A percentile compares a stretch with the other conserved stretches of the same genome.
These are phyloP conservation scores for Camellia lanceoleosa DNA, from an alignment of 148 eudicot genomes.

Conservation along the genomic window DNA sequence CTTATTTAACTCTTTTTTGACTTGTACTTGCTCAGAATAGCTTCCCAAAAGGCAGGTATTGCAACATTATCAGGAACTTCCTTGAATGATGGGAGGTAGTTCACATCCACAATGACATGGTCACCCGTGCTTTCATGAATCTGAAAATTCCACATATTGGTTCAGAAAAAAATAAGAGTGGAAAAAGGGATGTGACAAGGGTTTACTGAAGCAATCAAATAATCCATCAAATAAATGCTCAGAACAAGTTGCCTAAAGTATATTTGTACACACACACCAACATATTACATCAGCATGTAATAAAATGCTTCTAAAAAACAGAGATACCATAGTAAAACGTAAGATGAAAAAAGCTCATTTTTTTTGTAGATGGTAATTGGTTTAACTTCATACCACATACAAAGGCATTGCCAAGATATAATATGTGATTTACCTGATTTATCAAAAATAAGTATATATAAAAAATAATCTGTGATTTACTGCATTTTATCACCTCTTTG, in stretches of 20 bases:
- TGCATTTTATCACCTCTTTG: too few species aligned
- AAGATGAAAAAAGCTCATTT: too few species aligned
- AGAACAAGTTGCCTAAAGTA: not conserved
- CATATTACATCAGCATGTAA: not conserved
- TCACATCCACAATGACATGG: slow-evolving; percentile 91
- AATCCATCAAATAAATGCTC: not conserved
- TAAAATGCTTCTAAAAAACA: too few species aligned
- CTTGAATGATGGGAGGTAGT: slow-evolving; percentile 92
- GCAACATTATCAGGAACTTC: slow-evolving; percentile 79
- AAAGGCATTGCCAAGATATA: too few species aligned
- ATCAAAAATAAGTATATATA: too few species aligned
- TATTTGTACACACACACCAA: too few species aligned
- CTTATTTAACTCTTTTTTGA: slow-evolving; percentile 16
- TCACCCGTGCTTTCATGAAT: slow-evolving; percentile 78
- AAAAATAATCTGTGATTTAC: too few species aligned
- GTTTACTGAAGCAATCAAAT: not conserved
- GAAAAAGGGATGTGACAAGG: not conserved
- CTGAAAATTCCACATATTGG: slow-evolving; percentile 29
- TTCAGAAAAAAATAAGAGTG: not conserved
- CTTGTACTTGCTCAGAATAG: slow-evolving; percentile 53
- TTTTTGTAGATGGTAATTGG: too few species aligned
- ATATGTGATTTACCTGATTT: too few species aligned
- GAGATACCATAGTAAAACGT: too few species aligned
- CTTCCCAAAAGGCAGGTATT: slow-evolving; percentile 92
- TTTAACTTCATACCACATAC: too few species aligned